These are phyloP conservation scores for Pythium myriotylum DNA, from an alignment of 352 stramenopile species.

Conservation along the genomic window DNA sequence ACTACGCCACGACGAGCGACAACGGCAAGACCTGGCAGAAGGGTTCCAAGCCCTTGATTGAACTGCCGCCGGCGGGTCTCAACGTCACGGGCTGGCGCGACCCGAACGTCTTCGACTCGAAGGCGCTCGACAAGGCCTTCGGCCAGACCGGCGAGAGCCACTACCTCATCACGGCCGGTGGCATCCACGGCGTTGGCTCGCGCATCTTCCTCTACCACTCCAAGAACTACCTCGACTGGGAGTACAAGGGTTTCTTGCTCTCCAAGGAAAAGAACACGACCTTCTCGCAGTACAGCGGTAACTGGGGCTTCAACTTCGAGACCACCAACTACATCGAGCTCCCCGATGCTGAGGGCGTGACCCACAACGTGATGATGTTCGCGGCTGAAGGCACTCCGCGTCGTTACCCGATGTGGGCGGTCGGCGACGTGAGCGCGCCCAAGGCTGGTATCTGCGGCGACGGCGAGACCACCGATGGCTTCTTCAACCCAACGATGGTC, in stretches of 20 bases:
- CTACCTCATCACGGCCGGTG: constrained; percentile 59
- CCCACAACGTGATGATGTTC: constrained; percentile 70
- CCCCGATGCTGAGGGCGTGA: constrained; percentile 52
- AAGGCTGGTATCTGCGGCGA: constrained; percentile 13
- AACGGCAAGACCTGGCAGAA: constrained; percentile 67
- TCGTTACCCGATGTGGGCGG: constrained; percentile 68
- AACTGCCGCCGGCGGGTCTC: constrained; percentile 44
- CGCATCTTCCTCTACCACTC: constrained; percentile 72
- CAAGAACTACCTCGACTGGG: constrained; percentile 60
- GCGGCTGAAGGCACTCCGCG: constrained; percentile 49
- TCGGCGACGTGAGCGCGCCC: constrained; percentile 36
- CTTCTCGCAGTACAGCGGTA: constrained; percentile 59
- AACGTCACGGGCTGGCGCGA: constrained; percentile 73
- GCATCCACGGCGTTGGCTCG: constrained; percentile 51
- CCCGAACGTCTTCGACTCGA: constrained; percentile 61
- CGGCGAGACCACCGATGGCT: constrained; percentile 28
- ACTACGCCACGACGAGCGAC: constrained; percentile 64
- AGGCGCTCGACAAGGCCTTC: constrained; percentile 47
- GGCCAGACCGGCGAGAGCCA: constrained; percentile 40
- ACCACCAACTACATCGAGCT: constrained; percentile 68
- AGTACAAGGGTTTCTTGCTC: constrained; percentile 68
- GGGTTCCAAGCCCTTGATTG: constrained; percentile 47
- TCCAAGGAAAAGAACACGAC: constrained; percentile 61
- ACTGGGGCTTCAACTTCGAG: constrained; percentile 72
- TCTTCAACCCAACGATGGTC: constrained; percentile 61